Conservation (phyloP, 2,329 filamentous ascomycete genomes). For the Penicillium palitans region DNA sequence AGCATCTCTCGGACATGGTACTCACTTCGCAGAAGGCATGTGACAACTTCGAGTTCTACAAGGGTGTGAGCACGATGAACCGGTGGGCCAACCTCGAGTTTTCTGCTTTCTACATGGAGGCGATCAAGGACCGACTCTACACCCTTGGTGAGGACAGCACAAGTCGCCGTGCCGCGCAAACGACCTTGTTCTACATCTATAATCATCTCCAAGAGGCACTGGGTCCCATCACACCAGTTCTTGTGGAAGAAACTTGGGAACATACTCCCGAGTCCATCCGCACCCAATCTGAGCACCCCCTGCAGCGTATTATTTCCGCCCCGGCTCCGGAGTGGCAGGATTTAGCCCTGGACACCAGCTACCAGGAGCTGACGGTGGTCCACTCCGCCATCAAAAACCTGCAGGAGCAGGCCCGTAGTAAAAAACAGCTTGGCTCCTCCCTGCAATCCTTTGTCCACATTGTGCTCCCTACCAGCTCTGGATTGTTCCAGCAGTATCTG, state of each 20-base stretch:
- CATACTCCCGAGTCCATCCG: conserved; percentile 68
- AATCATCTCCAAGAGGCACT: conserved; percentile 74
- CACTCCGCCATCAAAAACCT: conserved; percentile 70
- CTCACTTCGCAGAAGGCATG: conserved; percentile 65
- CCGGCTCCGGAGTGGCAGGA: conserved; percentile 41
- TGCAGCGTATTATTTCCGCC: conserved; percentile 40
- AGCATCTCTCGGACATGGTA: conserved; percentile 69
- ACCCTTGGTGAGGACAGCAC: conserved; percentile 70
- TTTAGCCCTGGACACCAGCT: conserved; percentile 50
- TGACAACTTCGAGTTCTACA: conserved; percentile 77
- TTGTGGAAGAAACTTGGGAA: conserved; percentile 88
- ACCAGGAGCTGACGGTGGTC: conserved; percentile 49
- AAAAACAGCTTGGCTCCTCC: conserved; percentile 75
- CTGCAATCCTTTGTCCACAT: conserved; percentile 70
- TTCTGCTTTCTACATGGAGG: conserved; percentile 91
- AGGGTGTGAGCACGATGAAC: conserved; percentile 70
- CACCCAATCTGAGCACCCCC: conserved; percentile 47
- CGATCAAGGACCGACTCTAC: conserved; percentile 88
- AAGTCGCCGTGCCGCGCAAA: conserved; percentile 58
- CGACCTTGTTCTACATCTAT: conserved; percentile 62
- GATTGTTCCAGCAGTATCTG: conserved; percentile 31
- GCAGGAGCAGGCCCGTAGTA: conserved; percentile 69
- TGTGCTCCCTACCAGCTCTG: conserved; percentile 27
- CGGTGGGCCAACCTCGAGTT: conserved; percentile 79
- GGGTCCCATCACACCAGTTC: conserved; percentile 73